A percentile compares a stretch with the other conserved stretches of the same genome.
These are phyloP conservation scores for Botryotinia globosa DNA, from an alignment of 2,329 filamentous ascomycete species.

Conservation along the genomic window DNA sequence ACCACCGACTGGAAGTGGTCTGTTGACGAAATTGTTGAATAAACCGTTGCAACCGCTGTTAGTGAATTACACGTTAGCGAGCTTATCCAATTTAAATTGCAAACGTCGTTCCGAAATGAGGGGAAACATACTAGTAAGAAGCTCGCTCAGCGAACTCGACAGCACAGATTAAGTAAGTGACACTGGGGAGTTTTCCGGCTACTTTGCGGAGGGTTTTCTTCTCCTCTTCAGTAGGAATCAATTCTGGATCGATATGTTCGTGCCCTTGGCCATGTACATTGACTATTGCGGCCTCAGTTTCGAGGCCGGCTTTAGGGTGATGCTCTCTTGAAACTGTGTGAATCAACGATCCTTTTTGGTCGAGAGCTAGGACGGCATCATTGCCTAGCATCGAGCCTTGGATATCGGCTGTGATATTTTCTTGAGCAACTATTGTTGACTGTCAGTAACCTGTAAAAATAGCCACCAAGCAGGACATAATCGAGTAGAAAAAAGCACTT, in stretches of 20 bases:
- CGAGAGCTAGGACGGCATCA: conserved; percentile 24
- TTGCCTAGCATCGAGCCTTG: conserved; percentile 18
- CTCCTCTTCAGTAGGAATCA: conserved; percentile 55
- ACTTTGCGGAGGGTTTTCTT: conserved; percentile 59
- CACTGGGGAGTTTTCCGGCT: conserved; percentile 61
- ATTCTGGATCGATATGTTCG: conserved; percentile 3
- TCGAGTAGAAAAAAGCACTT: background rate
- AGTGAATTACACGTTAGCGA: conserved; percentile 1
- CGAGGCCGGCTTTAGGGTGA: background rate
- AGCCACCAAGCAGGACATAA: background rate
- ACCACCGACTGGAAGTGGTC: conserved; percentile 51
- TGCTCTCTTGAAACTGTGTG: conserved; percentile 20
- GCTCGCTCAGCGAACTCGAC: conserved; percentile 75
- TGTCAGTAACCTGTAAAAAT: background rate
- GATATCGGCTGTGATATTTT: conserved; percentile 24
- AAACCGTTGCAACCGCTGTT: conserved; percentile 14
- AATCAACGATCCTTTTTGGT: conserved; percentile 26
- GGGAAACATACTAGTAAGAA: conserved; percentile 71
- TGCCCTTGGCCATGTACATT: background rate
- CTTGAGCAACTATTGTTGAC: conserved; percentile 12
- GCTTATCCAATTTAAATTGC: conserved; percentile 41
- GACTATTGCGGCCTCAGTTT: background rate
- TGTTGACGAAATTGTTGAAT: conserved; percentile 57
- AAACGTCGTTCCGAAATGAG: no score
- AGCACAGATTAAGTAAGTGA: conserved; percentile 67